phyloP scores from a whole-genome alignment of 164 flowering plant genomes.

The Vitis riparia region DNA sequence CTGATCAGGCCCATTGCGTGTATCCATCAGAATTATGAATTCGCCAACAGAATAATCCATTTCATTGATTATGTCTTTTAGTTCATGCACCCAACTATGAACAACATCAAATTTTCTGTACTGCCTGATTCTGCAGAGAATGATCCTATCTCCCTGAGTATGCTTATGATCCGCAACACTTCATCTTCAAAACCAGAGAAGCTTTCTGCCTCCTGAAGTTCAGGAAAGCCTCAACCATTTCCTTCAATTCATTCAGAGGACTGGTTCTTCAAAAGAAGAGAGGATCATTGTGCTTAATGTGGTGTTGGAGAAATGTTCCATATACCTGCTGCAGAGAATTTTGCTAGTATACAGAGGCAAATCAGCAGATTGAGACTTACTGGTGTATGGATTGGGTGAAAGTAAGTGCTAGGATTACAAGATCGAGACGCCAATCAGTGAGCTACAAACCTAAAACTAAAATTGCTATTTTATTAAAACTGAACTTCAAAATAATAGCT shows the following conservation, averaged over 20 bases:
- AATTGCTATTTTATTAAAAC: too few relatives aligned
- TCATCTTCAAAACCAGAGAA: constrained; percentile 19
- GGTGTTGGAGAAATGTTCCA: too few relatives aligned
- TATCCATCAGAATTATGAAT: constrained; percentile 19
- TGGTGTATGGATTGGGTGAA: too few relatives aligned
- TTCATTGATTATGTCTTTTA: constrained; percentile 11
- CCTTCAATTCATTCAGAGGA: neutral
- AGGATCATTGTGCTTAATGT: neutral
- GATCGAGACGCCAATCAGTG: too few relatives aligned
- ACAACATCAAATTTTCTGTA: neutral
- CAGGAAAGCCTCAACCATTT: constrained; percentile 17
- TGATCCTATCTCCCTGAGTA: constrained; percentile 4
- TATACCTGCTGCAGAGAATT: too few relatives aligned
- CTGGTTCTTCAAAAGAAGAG: neutral
- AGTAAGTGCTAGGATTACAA: too few relatives aligned
- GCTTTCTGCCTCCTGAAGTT: constrained; percentile 10
- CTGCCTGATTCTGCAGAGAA: neutral
- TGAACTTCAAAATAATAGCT: too few relatives aligned
- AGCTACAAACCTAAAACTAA: too few relatives aligned
- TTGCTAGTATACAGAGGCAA: too few relatives aligned
- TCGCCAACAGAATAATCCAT: constrained; percentile 21
- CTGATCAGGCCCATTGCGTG: constrained; percentile 10
- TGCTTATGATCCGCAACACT: constrained; percentile 4
- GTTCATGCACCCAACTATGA: constrained; percentile 12
- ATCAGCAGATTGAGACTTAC: too few relatives aligned